Evolutionary conservation across 441 rosid genomes (phyloP), one percentile per base, ranked within the genome.

Genomic region (Erysimum cheiri): DNA sequence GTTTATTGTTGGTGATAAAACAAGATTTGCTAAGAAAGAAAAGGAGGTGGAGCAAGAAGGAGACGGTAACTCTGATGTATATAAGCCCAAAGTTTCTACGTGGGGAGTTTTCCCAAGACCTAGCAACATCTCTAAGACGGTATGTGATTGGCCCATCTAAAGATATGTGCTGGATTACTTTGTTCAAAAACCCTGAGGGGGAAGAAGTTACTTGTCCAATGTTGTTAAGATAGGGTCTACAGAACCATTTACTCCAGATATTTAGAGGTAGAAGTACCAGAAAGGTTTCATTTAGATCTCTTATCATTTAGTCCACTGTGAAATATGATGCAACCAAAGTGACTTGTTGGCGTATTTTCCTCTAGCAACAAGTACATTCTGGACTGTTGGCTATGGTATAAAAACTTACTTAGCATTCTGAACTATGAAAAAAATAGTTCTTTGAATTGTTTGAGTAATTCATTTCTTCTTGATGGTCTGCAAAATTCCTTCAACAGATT

Each of bases 101-200:
- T 91, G 97, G 97, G 97, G 98, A 54, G 96, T 93, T 70, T 88
- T 88, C 66, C 97, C 96, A 8, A 83, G 97, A 63, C 95, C 97
- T 10, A 87, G 82, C 80, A 83, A 91, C 81, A 91, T 93, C 77
- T 93, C 98, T 60, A 81, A 84, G 75, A 81, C 87, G 76, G 98
- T 91, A 87, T 69, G 74, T 67, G 31, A 50, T 2, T 35, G 9
- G 4, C 32, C 36, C 31, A 31, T 71, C 49, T 49, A 28, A 49
- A 37, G 22, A 46, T 19, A 44, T 19, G 32, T 46, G 14, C 28
- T 47, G 13, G 6, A 19, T 47, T 17, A 46, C 1, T 46, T 46
- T 3, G 17, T 14, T 5, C 26, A 3, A 3, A 46, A 19, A 3
- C 1, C 6, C 22, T 19, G 22, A 19, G 22, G 22, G 22, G 22